These are phyloP conservation scores for Periconia sp. DNA, from an alignment of 2,329 filamentous ascomycete species.

Conservation along the genomic window DNA sequence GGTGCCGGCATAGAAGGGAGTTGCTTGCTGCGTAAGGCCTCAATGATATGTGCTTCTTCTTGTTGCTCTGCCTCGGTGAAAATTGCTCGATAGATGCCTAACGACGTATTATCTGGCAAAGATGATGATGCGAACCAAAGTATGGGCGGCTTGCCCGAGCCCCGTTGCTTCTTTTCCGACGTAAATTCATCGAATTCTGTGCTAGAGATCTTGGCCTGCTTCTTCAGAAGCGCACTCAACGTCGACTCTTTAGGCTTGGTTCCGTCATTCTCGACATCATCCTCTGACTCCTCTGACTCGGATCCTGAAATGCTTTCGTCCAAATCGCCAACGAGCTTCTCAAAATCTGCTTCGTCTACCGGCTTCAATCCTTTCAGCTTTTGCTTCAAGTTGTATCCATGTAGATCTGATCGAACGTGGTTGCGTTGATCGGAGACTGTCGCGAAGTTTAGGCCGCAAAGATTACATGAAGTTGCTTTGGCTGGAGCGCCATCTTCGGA, in stretches of 20 bases:
- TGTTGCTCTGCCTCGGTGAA: constrained; percentile 74
- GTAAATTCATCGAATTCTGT: constrained; percentile 52
- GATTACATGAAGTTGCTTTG: constrained; percentile 72
- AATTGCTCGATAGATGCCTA: constrained; percentile 83
- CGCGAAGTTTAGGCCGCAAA: constrained; percentile 74
- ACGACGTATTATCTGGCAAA: constrained; percentile 74
- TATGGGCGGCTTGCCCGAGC: constrained; percentile 70
- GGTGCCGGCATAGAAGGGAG: constrained; percentile 61
- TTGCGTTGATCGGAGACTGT: constrained; percentile 78
- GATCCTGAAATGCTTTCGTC: constrained; percentile 94
- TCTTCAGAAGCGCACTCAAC: constrained; percentile 76
- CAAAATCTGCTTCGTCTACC: constrained; percentile 81
- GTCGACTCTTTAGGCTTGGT: constrained; percentile 64
- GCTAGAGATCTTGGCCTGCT: constrained; percentile 73
- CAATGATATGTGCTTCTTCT: constrained; percentile 61
- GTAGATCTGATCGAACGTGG: constrained; percentile 87
- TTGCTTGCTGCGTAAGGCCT: constrained; percentile 76
- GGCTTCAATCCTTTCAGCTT: constrained; percentile 73
- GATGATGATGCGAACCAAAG: constrained; percentile 81
- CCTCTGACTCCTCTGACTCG: constrained; percentile 69
- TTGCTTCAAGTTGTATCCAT: constrained; percentile 93
- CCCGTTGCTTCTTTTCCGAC: constrained; percentile 54
- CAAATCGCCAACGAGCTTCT: constrained; percentile 79
- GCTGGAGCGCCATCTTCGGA: constrained; percentile 44
- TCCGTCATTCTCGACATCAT: constrained; percentile 61